A percentile compares a stretch with the other conserved stretches of the same genome.
Conservation (phyloP, 202 grass and related monocot genomes). For the Zoysia matrella region DNA sequence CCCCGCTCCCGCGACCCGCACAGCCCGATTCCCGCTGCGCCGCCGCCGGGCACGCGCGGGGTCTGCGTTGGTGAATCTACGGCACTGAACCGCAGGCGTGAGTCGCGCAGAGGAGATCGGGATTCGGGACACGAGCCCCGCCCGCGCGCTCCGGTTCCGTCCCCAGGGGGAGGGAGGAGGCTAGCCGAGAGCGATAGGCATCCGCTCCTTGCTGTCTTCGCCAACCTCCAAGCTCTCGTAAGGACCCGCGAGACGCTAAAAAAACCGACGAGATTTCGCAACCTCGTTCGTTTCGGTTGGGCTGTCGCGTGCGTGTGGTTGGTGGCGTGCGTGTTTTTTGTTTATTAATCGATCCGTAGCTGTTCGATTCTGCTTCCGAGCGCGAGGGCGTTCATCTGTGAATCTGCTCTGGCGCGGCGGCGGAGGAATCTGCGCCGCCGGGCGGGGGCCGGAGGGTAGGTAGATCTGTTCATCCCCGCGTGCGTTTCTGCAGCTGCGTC, state of each 20-base stretch:
- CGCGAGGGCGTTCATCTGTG: constrained; percentile 21
- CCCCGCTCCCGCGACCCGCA: constrained; percentile 16
- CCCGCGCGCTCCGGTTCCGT: constrained; percentile 15
- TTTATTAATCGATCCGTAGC: constrained; percentile 36
- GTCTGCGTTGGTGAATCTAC: neutral
- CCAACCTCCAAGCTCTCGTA: neutral
- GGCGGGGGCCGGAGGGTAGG: constrained; percentile 18
- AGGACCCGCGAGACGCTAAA: constrained; percentile 23
- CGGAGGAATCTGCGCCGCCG: constrained; percentile 45
- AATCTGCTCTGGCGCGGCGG: constrained; percentile 33
- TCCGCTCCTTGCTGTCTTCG: constrained; percentile 2
- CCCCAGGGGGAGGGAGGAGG: constrained; percentile 26
- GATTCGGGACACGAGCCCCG: neutral
- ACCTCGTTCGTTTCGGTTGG: constrained; percentile 19
- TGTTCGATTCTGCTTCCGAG: constrained; percentile 36
- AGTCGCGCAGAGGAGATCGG: constrained; percentile 15
- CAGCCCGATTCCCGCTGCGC: constrained; percentile 6
- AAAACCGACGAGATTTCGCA: constrained; percentile 36
- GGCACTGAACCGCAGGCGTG: constrained; percentile 6
- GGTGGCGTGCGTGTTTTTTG: constrained; percentile 12
- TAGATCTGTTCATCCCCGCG: constrained; percentile 59
- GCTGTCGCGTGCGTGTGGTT: constrained; percentile 12
- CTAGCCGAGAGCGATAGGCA: constrained; percentile 52
- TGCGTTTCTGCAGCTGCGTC: constrained; percentile 8
- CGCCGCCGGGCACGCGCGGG: constrained; percentile 18